These are phyloP conservation scores for Xylaria nigripes DNA, from an alignment of 495 filamentous ascomycete genomes.

Conservation along the genomic window DNA sequence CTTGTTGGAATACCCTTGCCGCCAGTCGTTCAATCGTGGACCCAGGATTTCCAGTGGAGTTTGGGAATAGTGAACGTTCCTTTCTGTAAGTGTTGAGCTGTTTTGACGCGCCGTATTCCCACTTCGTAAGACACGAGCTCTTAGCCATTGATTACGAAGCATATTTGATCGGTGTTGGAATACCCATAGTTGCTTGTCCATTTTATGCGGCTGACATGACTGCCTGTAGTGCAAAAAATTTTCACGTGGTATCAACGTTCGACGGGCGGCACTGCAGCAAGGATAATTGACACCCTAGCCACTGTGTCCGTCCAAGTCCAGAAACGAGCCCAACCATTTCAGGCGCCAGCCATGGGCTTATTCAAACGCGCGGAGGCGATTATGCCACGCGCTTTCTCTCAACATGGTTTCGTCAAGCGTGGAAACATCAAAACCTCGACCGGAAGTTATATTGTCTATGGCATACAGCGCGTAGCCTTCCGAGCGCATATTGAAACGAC, in stretches of 20 bases:
- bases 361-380: constrained; percentile 41
- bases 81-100: constrained; percentile 38
- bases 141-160: constrained; percentile 25
- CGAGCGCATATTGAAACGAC: constrained; percentile 75
- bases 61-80: constrained; percentile 88
- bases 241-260: constrained; percentile 94
- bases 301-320: constrained; percentile 76
- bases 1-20: constrained; percentile 77
- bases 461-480: constrained; percentile 88
- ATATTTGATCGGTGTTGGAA: not conserved
- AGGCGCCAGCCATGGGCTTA: constrained; percentile 28
- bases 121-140: not conserved
- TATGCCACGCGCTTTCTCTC: constrained; percentile 42
- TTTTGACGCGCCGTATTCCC: not conserved
- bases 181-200: not conserved
- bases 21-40: constrained; percentile 87
- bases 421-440: constrained; percentile 37
- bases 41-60: constrained; percentile 97
- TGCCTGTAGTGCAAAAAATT: constrained; percentile 58
- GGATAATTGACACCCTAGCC: constrained; percentile 61
- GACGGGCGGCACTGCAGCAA: constrained; percentile 81
- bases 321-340: constrained; percentile 49
- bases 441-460: constrained; percentile 61
- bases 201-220: constrained; percentile 11
- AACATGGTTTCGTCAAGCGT: constrained; percentile 36